Evolutionary conservation across 148 eudicot genomes (phyloP).

Genomic region (Euryodendron excelsum): DNA sequence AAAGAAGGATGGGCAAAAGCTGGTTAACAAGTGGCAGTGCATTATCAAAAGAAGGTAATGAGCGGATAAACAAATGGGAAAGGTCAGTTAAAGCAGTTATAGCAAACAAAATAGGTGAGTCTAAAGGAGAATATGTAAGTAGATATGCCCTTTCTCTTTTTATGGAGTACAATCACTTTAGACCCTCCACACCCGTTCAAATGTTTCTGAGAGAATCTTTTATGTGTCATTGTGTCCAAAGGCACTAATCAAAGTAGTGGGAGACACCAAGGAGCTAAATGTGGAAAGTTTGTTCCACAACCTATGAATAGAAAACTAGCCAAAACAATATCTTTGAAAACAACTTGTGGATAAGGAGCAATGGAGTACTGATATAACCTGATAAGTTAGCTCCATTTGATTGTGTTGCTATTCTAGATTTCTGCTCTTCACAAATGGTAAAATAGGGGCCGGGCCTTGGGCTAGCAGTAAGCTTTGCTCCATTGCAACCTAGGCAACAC

Average conservation of each 20-base stretch:
- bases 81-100: constrained; percentile 3
- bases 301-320: background rate
- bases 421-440: too few relatives aligned
- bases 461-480: too few relatives aligned
- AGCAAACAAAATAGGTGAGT: background rate
- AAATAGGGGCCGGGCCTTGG: too few relatives aligned
- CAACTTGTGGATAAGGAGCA: background rate
- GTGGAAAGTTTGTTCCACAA: background rate
- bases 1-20: background rate
- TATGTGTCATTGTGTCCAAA: background rate
- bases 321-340: background rate
- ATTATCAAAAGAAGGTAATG: background rate
- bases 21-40: background rate
- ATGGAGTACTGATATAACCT: background rate
- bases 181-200: constrained; percentile 5
- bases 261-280: background rate
- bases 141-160: background rate
- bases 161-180: constrained; percentile 3
- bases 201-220: constrained; percentile 3
- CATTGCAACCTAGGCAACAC: too few relatives aligned
- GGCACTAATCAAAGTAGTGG: constrained; percentile 13
- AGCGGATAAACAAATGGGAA: background rate
- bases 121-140: background rate
- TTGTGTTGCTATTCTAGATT: background rate
- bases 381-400: too few relatives aligned